Conservation (phyloP, 257 asterid species). For the Ophiorrhiza pumila region DNA sequence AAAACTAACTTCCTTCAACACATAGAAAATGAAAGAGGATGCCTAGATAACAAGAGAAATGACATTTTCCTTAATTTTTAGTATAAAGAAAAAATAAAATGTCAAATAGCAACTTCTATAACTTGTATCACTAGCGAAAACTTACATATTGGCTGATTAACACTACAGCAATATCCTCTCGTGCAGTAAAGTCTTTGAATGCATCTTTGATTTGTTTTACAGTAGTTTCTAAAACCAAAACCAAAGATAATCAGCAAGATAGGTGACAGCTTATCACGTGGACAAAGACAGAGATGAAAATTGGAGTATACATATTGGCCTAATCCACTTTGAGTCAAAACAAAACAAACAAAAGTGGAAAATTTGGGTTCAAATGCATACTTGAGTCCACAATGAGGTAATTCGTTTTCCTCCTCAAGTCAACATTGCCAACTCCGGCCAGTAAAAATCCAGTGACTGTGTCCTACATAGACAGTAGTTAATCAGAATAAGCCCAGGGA, state of each 20-base stretch:
- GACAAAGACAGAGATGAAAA: not conserved
- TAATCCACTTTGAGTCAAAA: not conserved
- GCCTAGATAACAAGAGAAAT: not conserved
- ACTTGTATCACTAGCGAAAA: not conserved
- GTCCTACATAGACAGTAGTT: constrained; percentile 47
- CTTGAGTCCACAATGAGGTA: constrained; percentile 93
- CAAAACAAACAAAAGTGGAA: not conserved
- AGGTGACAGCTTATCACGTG: not conserved
- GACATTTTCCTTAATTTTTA: not conserved
- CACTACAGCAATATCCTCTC: constrained; percentile 86
- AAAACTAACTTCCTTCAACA: not conserved
- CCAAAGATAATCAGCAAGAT: not conserved
- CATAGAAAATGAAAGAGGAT: not conserved
- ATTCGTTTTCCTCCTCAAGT: constrained; percentile 87
- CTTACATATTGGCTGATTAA: constrained; percentile 92
- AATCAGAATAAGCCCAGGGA: constrained; percentile 9
- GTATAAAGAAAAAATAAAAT: not conserved
- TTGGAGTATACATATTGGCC: not conserved
- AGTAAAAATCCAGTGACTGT: constrained; percentile 86
- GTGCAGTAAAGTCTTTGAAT: constrained; percentile 79
- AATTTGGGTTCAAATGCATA: constrained; percentile 33
- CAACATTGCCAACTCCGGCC: constrained; percentile 99
- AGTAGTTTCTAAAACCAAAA: constrained; percentile 54
- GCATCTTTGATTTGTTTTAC: constrained; percentile 89
- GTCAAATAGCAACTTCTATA: not conserved